Conservation (phyloP, 2,329 filamentous ascomycete species). For the Monosporascus sp. region DNA sequence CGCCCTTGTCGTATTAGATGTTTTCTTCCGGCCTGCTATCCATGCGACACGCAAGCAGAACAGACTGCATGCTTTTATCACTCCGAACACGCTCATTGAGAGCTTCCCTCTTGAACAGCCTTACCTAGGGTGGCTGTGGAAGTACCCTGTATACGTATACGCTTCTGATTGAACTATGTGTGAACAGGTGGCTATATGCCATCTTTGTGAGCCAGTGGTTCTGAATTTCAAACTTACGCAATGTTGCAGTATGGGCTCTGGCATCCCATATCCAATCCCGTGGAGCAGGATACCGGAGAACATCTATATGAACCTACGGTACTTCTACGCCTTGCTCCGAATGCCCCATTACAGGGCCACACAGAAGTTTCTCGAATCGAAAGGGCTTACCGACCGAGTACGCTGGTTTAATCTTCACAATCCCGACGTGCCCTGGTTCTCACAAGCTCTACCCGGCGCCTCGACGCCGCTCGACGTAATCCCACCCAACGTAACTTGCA, state of each 20-base stretch:
- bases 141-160: conserved; percentile 9
- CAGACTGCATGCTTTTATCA: conserved; percentile 7
- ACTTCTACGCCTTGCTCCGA: conserved; percentile 6
- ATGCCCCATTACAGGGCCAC: conserved; percentile 4
- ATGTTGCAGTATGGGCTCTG: conserved; percentile 10
- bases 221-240: too few relatives aligned
- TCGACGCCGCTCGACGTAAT: conserved; percentile 10
- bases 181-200: too few relatives aligned
- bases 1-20: conserved; percentile 15
- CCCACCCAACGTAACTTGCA: conserved; percentile 13
- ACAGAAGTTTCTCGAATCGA: conserved; percentile 6
- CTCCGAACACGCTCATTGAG: conserved; percentile 10
- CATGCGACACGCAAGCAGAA: conserved; percentile 9
- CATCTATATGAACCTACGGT: conserved; percentile 11
- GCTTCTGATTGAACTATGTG: too few relatives aligned
- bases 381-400: conserved; percentile 7
- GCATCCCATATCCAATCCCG: conserved; percentile 13
- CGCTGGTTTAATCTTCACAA: conserved; percentile 5
- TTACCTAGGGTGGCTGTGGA: conserved; percentile 10
- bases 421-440: conserved; percentile 10
- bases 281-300: conserved; percentile 13
- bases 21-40: conserved; percentile 8
- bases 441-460: conserved; percentile 10
- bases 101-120: conserved; percentile 8
- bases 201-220: too few relatives aligned